Conservation (phyloP, 164 flowering plant species). For the Nelumbo lutea region DNA sequence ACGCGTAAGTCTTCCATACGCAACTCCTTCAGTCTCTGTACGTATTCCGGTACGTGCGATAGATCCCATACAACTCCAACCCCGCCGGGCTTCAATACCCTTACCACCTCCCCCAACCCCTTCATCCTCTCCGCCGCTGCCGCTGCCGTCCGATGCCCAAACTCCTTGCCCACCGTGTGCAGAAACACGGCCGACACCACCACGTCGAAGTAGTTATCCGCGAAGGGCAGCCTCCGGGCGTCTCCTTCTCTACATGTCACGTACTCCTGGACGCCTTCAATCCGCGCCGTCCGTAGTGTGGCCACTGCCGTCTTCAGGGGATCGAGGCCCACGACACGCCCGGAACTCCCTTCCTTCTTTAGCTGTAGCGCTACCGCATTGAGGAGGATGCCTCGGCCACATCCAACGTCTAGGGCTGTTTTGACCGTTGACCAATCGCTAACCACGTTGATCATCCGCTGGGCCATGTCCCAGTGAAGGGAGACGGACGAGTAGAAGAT, state of each 20-base stretch:
- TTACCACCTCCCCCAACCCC: conserved; percentile 55
- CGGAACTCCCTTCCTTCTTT: conserved; percentile 63
- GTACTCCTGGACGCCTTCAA: conserved; percentile 65
- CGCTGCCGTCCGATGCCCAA: conserved; percentile 47
- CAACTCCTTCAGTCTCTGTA: conserved; percentile 46
- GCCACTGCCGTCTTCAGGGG: conserved; percentile 21
- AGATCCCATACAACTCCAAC: conserved; percentile 73
- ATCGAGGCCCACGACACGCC: conserved; percentile 68
- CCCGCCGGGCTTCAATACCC: conserved; percentile 69
- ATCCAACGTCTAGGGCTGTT: conserved; percentile 52
- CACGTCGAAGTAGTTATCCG: conserved; percentile 60
- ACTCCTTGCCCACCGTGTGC: conserved; percentile 63
- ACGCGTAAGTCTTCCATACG: conserved; percentile 66
- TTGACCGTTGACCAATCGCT: conserved; percentile 61
- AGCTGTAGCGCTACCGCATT: conserved; percentile 69
- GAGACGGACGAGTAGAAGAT: conserved; percentile 71
- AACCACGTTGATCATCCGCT: conserved; percentile 62
- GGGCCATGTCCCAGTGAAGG: conserved; percentile 81
- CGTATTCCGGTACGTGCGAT: conserved; percentile 62
- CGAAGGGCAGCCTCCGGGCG: conserved; percentile 54
- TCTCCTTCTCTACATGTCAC: conserved; percentile 70
- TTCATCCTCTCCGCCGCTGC: conserved; percentile 68
- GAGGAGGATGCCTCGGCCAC: conserved; percentile 67
- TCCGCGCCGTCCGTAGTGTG: conserved; percentile 45
- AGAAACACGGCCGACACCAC: conserved; percentile 63